phyloP scores from a whole-genome alignment of 1,284 basidiomycete genomes.

The Malassezia dermatis region DNA sequence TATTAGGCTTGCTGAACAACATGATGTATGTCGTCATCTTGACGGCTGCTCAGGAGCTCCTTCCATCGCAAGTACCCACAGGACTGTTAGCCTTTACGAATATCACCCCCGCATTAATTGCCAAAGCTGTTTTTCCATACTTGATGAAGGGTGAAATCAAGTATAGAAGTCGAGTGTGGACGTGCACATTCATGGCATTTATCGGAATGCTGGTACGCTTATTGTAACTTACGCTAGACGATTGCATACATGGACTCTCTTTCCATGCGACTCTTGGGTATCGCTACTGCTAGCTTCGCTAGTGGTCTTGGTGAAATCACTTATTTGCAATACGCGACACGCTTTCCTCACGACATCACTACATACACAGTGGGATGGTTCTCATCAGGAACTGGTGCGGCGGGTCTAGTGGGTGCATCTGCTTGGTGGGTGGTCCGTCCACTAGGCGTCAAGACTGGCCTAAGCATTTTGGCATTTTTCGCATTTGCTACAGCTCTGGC shows the following conservation, averaged over 20 bases:
- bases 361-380: slow-evolving; percentile 44
- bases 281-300: slow-evolving; percentile 77
- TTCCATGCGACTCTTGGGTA: slow-evolving; percentile 67
- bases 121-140: slow-evolving; percentile 90
- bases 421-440: slow-evolving; percentile 88
- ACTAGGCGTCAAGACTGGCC: slow-evolving; percentile 69
- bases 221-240: slow-evolving; percentile 57
- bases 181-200: slow-evolving; percentile 49
- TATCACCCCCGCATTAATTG: slow-evolving; percentile 51
- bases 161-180: slow-evolving; percentile 27
- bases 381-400: slow-evolving; percentile 73
- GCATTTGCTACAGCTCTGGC: slow-evolving; percentile 33
- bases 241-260: slow-evolving; percentile 67
- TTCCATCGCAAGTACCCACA: slow-evolving; percentile 56
- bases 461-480: slow-evolving; percentile 53
- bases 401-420: slow-evolving; percentile 80
- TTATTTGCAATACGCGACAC: slow-evolving; percentile 83
- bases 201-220: slow-evolving; percentile 36
- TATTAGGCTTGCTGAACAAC: slow-evolving; percentile 49
- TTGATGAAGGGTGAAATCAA: slow-evolving; percentile 30
- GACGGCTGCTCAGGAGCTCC: slow-evolving; percentile 85
- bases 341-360: slow-evolving; percentile 40
- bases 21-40: slow-evolving; percentile 77
- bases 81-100: slow-evolving; percentile 73
- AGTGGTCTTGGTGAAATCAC: slow-evolving; percentile 90